Conservation (phyloP, 805 yeast species). For the Ogataea haglerorum region DNA sequence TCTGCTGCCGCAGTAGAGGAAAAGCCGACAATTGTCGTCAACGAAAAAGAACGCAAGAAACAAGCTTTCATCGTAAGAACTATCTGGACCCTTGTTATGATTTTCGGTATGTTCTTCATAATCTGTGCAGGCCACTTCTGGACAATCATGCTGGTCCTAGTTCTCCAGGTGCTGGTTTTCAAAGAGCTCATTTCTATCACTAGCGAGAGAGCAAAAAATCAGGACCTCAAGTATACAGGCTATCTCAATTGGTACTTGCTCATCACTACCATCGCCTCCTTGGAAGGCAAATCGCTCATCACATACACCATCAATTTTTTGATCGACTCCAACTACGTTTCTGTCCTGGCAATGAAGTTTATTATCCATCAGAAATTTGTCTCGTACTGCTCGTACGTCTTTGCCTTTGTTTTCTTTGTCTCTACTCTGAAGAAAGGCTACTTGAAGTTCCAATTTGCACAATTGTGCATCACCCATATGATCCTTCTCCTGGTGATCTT, state of each 20-base stretch:
- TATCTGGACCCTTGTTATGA: conserved; percentile 92
- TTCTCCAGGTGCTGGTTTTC: conserved; percentile 79
- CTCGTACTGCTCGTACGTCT: conserved; percentile 76
- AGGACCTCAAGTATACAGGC: conserved; percentile 76
- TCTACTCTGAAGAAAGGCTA: conserved; percentile 84
- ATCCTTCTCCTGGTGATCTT: conserved; percentile 82
- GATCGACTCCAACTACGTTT: conserved; percentile 28
- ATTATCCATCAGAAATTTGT: conserved; percentile 74
- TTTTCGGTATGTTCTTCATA: conserved; percentile 62
- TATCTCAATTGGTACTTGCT: conserved; percentile 92
- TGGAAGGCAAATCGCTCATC: conserved; percentile 82
- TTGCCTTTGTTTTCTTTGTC: conserved; percentile 89
- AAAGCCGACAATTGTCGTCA: conserved; percentile 21
- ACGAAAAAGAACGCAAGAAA: conserved; percentile 62
- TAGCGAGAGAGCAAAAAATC: conserved; percentile 72
- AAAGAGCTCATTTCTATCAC: conserved; percentile 87
- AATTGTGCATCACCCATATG: conserved; percentile 92
- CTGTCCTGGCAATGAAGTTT: conserved; percentile 27
- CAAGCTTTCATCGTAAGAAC: conserved; percentile 86
- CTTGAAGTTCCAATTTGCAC: conserved; percentile 89
- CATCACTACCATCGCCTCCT: conserved; percentile 79
- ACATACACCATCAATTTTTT: conserved; percentile 41
- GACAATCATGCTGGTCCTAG: conserved; percentile 65
- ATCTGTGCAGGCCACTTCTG: conserved; percentile 83
- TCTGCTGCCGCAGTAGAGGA: background rate